Percentiles rank a stretch among this genome's conserved stretches.
phyloP scores from a whole-genome alignment of 305 asterid species.

The Nicotiana rustica region DNA sequence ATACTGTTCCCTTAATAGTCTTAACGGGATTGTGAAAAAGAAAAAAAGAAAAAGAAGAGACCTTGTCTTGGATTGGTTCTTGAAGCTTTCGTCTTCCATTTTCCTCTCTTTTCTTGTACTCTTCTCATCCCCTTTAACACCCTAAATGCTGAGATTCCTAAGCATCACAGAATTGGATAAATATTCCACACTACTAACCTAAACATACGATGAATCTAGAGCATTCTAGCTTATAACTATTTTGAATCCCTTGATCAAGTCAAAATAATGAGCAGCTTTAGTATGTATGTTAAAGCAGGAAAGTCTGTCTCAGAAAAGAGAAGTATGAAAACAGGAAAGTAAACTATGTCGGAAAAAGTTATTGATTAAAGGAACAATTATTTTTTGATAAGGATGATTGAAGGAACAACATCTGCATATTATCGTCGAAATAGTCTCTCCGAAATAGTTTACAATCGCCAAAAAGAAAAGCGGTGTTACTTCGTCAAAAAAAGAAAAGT shows the following conservation, averaged over 20 bases:
- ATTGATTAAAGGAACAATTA: background rate
- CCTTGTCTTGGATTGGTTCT: background rate
- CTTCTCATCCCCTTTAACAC: background rate
- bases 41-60: background rate
- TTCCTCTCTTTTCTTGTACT: background rate
- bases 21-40: background rate
- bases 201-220: background rate
- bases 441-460: background rate
- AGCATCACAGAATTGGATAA: background rate
- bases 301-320: background rate
- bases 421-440: background rate
- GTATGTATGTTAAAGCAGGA: background rate
- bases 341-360: background rate
- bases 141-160: background rate
- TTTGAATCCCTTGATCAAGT: background rate
- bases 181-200: background rate
- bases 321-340: background rate
- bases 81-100: background rate
- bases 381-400: background rate
- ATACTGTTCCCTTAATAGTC: background rate
- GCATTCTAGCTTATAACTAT: background rate
- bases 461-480: background rate
- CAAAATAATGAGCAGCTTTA: background rate
- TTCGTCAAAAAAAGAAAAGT: background rate
- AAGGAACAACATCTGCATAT: background rate